Base-by-base conservation (phyloP, 805 yeast species). In the Lipomyces chichibuensis region DNA sequence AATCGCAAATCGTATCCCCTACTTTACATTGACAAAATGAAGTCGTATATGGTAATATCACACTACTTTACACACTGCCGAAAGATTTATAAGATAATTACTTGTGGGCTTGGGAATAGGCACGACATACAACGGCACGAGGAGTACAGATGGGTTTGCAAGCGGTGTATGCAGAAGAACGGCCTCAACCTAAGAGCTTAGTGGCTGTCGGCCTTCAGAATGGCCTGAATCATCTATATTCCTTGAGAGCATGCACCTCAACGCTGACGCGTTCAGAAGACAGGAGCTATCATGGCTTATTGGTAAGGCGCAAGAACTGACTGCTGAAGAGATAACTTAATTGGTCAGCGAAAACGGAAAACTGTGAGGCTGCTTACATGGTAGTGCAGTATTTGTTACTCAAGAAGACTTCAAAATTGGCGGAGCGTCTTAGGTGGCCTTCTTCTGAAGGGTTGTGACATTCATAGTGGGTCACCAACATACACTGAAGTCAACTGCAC, bases 171-270 rank as follows among this genome's bases (percentile, higher is more conserved):
- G n/a, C n/a, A n/a, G n/a, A n/a, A n/a, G n/a, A n/a, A n/a, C n/a
- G n/a, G n/a, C n/a, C n/a, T n/a, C n/a, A n/a, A n/a, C n/a, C n/a
- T n/a, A n/a, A n/a, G n/a, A n/a, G n/a, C n/a, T n/a, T n/a, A n/a
- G n/a, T n/a, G n/a, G n/a, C n/a, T n/a, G n/a, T n/a, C n/a, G n/a
- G n/a, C n/a, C n/a, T n/a, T n/a, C n/a, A n/a, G 5, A 51, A 51
- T 51, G 55, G 23, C 29, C 55, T 51, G 8, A 51, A 51, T 51
- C 55, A n/a, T n/a, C 55, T 51, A 23, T 51, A 32, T 51, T 51
- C 27, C 55, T 51, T 51, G 55, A 51, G 55, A 51, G 55, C 55
- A 51, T 51, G 55, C 55, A 20, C 27, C 29, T 51, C 55, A 51
- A 51, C 23, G 55, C 23, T 51, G 55, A 51, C 55, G 32, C 23